A percentile compares a stretch with the other conserved stretches of the same genome.
These are phyloP conservation scores for Pyronema omphalodes DNA, from an alignment of 495 filamentous ascomycete species.

Conservation along the genomic window DNA sequence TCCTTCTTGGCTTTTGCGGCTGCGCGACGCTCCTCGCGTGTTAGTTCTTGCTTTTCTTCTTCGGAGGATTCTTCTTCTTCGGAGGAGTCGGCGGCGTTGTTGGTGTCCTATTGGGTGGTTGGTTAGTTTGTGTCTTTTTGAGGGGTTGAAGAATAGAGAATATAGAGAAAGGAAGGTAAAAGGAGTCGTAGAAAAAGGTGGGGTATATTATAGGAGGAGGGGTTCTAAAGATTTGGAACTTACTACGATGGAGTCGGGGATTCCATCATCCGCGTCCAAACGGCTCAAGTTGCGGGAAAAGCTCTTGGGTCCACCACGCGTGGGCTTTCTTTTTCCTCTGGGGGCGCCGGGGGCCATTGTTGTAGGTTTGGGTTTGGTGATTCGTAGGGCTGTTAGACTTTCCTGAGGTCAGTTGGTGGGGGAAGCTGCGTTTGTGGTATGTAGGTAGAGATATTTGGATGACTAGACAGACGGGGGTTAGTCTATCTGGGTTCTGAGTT, in stretches of 20 bases:
- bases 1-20: constrained; percentile 84
- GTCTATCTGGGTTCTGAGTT: too few species aligned
- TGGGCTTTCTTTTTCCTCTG: constrained; percentile 83
- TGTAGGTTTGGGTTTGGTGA: background rate
- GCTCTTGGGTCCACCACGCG: constrained; percentile 82
- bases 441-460: too few species aligned
- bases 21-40: constrained; percentile 71
- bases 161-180: background rate
- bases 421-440: background rate
- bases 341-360: constrained; percentile 45
- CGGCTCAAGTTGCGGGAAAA: constrained; percentile 81
- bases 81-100: constrained; percentile 25
- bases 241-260: constrained; percentile 51
- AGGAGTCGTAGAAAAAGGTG: constrained; percentile 1
- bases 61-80: constrained; percentile 34
- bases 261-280: constrained; percentile 56
- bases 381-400: background rate
- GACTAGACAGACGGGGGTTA: too few species aligned
- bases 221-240: constrained; percentile 31
- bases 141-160: too few species aligned
- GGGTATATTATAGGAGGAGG: background rate
- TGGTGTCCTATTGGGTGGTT: background rate
- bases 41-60: constrained; percentile 32
- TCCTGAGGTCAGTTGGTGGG: background rate
- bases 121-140: too few species aligned